Evolutionary conservation across 371 early-diverging fungal genomes (phyloP), one percentile per base, ranked within the genome.

Genomic region (Rhizoclosmatium hyalinum): DNA sequence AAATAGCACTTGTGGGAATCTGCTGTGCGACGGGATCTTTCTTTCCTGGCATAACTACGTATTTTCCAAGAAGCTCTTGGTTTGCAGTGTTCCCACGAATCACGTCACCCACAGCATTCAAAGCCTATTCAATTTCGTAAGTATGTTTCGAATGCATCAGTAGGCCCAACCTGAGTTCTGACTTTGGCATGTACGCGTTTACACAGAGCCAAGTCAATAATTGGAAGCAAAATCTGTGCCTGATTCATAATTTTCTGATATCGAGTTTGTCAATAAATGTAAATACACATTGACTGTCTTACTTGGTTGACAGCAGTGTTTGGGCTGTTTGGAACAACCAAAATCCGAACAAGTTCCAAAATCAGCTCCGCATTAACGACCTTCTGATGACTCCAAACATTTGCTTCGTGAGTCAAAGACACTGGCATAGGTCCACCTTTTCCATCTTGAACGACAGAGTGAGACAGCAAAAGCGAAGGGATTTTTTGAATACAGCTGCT

Each of bases 401-500:
- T 81, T 32, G 69, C 60, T 47, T 78, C 76, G 72, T 82, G 77
- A 17, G 81, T 82, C 45, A 82, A 56, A 2, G 83, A 76, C 6
- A 81, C 73, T 50, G 78, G 78, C 2, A 77, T 68, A 10, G 81
- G 55, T 10, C 54, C 42, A 3, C 70, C 72, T 21, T 55, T 62
- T 44, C 74, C 75, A 47, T 62, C 64, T 32, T 74, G 67, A 24
- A 64, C 2, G 2, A 72, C 72, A 2, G 67, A 60, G 43, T 76
- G 72, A 5, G 75, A 70, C 24, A 78, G 60, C 17, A 86, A 72
- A 8, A 84, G 75, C 0, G 74, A 69, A 2, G 82, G 93, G 19
- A 97, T 91, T 47, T 91, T 89, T 70, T 95, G 93, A 68, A 97
- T 94, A 74, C 96, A 94, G 65, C 94, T 93, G 39, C 95, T 93